These are phyloP conservation scores for Pueraria montana DNA, from an alignment of 306 rosid genomes.

Conservation along the genomic window DNA sequence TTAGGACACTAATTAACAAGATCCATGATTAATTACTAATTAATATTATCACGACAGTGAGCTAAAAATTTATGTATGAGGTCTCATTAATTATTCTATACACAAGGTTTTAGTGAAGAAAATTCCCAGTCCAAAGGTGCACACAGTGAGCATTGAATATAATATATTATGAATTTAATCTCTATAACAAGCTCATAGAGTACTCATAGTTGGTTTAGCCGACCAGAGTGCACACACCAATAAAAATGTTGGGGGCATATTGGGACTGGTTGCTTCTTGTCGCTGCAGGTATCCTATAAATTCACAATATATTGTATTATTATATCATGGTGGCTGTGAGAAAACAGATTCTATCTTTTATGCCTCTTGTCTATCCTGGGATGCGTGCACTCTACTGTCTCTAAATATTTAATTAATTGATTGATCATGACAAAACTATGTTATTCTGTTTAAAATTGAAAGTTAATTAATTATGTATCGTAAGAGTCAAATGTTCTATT, in stretches of 20 bases:
- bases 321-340: conserved; percentile 4
- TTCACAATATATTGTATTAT: conserved; percentile 4
- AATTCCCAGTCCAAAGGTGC: neutral
- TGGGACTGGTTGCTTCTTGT: conserved; percentile 32
- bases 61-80: neutral
- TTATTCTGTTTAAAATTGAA: neutral
- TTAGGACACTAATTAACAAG: too few relatives aligned
- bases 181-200: neutral
- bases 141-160: neutral
- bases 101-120: neutral
- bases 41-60: too few relatives aligned
- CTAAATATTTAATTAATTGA: neutral
- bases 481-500: neutral
- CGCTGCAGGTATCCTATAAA: conserved; percentile 28
- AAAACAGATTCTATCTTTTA: conserved; percentile 36
- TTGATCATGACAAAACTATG: conserved; percentile 7
- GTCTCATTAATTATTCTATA: neutral
- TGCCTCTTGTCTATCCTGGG: conserved; percentile 30
- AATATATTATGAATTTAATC: neutral
- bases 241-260: conserved; percentile 21
- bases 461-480: neutral
- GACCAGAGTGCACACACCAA: conserved; percentile 30
- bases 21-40: too few relatives aligned
- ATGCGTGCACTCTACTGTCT: conserved; percentile 1
- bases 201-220: conserved; percentile 1